Conservation (phyloP, 257 asterid genomes). For the Salvia hispanica region DNA sequence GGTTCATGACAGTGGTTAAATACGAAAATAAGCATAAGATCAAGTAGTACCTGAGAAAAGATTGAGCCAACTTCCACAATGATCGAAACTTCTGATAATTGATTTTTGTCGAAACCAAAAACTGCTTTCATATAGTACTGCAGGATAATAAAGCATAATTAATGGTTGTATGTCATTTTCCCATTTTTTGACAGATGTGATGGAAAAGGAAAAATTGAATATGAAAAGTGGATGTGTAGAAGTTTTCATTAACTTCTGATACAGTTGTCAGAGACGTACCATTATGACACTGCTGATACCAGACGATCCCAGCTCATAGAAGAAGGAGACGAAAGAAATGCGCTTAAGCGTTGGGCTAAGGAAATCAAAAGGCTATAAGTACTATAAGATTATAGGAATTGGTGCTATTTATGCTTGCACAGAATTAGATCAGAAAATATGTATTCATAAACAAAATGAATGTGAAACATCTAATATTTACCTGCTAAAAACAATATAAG, state of each 20-base stretch:
- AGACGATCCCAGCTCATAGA: constrained; percentile 90
- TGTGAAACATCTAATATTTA: not conserved
- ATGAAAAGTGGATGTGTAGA: not conserved
- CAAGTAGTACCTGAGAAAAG: constrained; percentile 84
- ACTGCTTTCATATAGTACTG: constrained; percentile 91
- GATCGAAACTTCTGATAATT: constrained; percentile 80
- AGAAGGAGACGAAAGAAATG: constrained; percentile 76
- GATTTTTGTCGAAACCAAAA: constrained; percentile 85
- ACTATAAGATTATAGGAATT: not conserved
- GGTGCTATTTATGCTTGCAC: not conserved
- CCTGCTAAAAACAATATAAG: too few species aligned
- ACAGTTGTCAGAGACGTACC: constrained; percentile 49
- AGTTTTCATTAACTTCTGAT: not conserved
- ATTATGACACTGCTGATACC: constrained; percentile 79
- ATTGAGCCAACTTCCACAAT: constrained; percentile 90
- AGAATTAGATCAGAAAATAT: not conserved
- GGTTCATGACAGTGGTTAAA: not conserved
- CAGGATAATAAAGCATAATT: constrained; percentile 30
- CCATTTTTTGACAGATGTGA: not conserved
- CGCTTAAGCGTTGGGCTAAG: constrained; percentile 71
- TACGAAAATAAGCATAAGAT: constrained; percentile 1
- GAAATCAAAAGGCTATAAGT: constrained; percentile 14
- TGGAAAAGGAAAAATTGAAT: not conserved
- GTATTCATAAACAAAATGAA: not conserved
- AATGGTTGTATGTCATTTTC: not conserved